Evolutionary conservation across 2,329 filamentous ascomycete genomes (phyloP), one percentile per base, ranked within the genome.

Genomic region (Ceratocystis variospora): DNA sequence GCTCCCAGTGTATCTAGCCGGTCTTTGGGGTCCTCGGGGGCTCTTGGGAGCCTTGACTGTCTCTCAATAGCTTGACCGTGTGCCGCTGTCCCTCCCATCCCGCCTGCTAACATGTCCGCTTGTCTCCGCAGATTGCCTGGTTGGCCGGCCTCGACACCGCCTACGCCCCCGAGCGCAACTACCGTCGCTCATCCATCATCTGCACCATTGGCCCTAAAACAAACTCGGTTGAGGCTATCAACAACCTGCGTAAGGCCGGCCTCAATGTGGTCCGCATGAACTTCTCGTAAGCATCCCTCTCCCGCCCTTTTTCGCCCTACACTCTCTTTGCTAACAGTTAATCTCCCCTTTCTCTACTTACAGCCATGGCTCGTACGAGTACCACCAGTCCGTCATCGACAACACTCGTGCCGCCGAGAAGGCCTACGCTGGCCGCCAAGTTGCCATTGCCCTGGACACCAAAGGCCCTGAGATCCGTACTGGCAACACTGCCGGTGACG

Each of bases 251-350:
- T 77, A 84, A 83, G 64, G 88, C 87, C 71, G 94, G 94, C 79
- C 87, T 97, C 74, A 97, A 97, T 79, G 91, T 99, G 72, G 94
- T 97, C 72, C 93, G 94, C 80, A 99, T 99, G 94, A 99, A 99
- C 88, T 97, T 97, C 77, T 68, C 66, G 66, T 68, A 10, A 62
- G 66, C 48, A 15, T 8, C 22, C 59, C 7, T 31, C 37, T 41
- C 10, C 4, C 10, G 12, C 12, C 37, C 1, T 41, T 15, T 3
- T 41, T 41, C 12, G 3, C 3, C 37, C 3, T 41, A 15, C 50
- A 55, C n/a, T 10, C 46, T 6, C 28, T 25, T 41, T 10, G 37
- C 37, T 41, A 41, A 41, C 37, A 15, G 37, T 41, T 41, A 2
- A 41, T 41, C 37, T 41, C 37, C 12, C 37, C 3, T 41, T 41